These are phyloP conservation scores for Penicillium verhagenii DNA, from an alignment of 495 filamentous ascomycete species.

Conservation along the genomic window DNA sequence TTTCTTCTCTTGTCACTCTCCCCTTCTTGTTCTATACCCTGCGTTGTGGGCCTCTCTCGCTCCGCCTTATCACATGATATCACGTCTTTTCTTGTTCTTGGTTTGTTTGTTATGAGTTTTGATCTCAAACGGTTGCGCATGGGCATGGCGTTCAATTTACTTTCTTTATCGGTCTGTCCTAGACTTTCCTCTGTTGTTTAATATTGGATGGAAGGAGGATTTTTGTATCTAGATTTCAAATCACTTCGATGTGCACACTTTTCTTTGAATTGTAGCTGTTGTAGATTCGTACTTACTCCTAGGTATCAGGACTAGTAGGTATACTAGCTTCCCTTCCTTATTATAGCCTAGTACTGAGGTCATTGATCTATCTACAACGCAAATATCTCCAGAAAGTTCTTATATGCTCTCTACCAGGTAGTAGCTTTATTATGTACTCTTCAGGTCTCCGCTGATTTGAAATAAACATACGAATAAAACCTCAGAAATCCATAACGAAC, in stretches of 20 bases:
- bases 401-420: too few species aligned
- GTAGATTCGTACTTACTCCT: too few species aligned
- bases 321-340: too few species aligned
- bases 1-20: constrained; percentile 26
- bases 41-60: constrained; percentile 10
- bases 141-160: constrained; percentile 38
- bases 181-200: constrained; percentile 18
- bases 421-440: too few species aligned
- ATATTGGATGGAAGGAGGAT: constrained; percentile 28
- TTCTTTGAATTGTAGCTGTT: too few species aligned
- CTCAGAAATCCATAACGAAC: constrained; percentile 6
- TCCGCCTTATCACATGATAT: constrained; percentile 24
- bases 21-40: constrained; percentile 33
- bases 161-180: constrained; percentile 22
- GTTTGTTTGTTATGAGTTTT: constrained; percentile 34
- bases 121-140: constrained; percentile 40
- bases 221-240: constrained; percentile 31
- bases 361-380: too few species aligned
- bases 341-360: too few species aligned
- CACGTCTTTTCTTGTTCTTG: constrained; percentile 22
- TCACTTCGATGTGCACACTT: constrained; percentile 11
- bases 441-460: background rate
- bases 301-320: too few species aligned
- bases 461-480: background rate
- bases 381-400: too few species aligned